phyloP scores from a whole-genome alignment of 345 rosid genomes.

The Corchorus olitorius region DNA sequence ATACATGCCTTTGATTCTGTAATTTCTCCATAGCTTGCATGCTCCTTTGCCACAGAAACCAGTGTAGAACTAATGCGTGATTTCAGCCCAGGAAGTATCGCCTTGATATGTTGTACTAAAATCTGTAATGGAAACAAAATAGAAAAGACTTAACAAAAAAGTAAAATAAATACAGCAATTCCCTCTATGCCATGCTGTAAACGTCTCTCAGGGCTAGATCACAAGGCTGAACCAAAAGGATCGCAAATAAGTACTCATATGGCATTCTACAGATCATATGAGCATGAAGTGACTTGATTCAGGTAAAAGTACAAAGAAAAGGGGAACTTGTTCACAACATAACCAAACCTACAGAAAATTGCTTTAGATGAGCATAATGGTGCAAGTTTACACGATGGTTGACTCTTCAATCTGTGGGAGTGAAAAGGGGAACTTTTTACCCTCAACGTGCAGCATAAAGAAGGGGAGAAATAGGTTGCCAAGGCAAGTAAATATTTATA shows the following conservation, averaged over 20 bases:
- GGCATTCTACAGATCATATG: constrained; percentile 16
- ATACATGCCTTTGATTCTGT: constrained; percentile 78
- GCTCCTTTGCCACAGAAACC: constrained; percentile 85
- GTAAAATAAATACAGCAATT: not conserved
- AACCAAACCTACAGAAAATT: not conserved
- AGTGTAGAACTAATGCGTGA: constrained; percentile 69
- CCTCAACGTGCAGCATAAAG: not conserved
- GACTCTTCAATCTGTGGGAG: not conserved
- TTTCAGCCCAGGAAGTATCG: constrained; percentile 80
- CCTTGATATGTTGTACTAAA: constrained; percentile 83
- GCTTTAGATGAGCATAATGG: not conserved
- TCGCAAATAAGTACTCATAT: constrained; percentile 6
- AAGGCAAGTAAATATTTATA: not conserved
- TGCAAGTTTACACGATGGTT: not conserved
- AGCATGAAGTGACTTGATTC: constrained; percentile 3
- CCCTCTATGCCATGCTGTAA: not conserved
- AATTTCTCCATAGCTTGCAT: constrained; percentile 90
- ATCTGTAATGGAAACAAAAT: constrained; percentile 48
- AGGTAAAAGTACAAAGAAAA: constrained; percentile 1
- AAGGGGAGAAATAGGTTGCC: not conserved
- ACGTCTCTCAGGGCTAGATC: not conserved
- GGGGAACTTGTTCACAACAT: not conserved
- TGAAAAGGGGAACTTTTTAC: not conserved
- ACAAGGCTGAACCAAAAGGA: not conserved
- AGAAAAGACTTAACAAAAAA: constrained; percentile 8